phyloP scores from a whole-genome alignment of 2,329 filamentous ascomycete species.

The Phialophora expanda region DNA sequence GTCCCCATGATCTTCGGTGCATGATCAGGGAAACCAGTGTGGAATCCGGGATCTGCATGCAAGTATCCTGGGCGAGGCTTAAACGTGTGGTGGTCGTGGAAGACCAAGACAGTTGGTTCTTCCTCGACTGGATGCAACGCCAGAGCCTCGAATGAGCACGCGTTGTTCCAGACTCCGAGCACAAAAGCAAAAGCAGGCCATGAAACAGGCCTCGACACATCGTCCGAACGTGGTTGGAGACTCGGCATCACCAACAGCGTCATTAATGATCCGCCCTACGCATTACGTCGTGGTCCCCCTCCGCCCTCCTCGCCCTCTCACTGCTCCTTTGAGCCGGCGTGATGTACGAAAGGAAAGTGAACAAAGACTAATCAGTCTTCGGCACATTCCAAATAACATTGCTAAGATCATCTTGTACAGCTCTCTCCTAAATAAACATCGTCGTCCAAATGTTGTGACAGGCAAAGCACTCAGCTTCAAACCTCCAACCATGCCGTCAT shows the following conservation, averaged over 20 bases:
- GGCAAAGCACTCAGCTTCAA: not conserved
- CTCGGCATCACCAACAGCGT: not conserved
- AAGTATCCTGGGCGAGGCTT: not conserved
- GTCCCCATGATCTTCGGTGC: not conserved
- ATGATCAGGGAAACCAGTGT: not conserved
- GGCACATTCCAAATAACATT: not conserved
- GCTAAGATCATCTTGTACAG: not conserved
- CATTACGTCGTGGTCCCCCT: not conserved
- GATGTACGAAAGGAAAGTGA: not conserved
- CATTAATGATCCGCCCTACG: not conserved
- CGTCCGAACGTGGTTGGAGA: not conserved
- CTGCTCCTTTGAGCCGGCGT: not conserved
- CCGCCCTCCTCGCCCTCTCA: not conserved
- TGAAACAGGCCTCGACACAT: not conserved
- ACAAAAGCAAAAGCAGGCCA: not conserved
- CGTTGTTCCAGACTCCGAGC: not conserved
- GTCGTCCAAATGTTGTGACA: not conserved
- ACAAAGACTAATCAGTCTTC: not conserved
- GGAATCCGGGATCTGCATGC: not conserved
- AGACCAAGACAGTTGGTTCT: not conserved
- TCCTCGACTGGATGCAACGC: not conserved
- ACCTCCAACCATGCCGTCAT: slow-evolving; percentile 15
- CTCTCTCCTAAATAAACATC: not conserved
- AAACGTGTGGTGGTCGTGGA: not conserved
- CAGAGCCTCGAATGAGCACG: not conserved